Base-by-base conservation (phyloP, 2,329 filamentous ascomycete genomes). In the Diaporthe batatas region DNA sequence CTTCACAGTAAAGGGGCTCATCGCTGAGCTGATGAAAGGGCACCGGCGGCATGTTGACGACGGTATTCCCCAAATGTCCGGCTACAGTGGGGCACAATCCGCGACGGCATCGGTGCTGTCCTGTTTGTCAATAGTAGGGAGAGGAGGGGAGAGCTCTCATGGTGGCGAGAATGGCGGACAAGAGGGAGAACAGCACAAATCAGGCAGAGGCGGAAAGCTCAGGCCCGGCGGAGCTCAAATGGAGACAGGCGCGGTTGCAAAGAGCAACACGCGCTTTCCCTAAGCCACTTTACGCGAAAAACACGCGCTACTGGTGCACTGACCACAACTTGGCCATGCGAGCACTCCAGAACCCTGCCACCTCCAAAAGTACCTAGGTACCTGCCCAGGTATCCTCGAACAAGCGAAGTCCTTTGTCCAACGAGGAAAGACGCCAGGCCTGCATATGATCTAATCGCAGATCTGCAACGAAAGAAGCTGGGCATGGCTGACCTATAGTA, bases 1-100 rank as follows among this genome's bases (percentile, higher is more conserved):
- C 80, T 68, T 87, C 84, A 77, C 84, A 88, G 76, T 90, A 86
- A 36, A 89, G 77, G 10, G 85, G 81, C 74, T 85, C 83, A 42
- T 82, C 76, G 68, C 70, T 74, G 23, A 74, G 65, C 44, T 70
- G 36, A 25, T 67, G 39, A 25, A 55, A 54, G 25, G 54, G 49
- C 23, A 59, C 59, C 23, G 51, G 32, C 39, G 51, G 67, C 73
- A 74, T 74, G 32, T 34, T 21, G 54, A 54, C 65, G 54, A 55
- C 12, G 21, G 32, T 36, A 25, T 44, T 34, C 18, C 71, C 55
- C 42, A 69, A 42, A 32, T 74, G 73, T 62, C 51, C 65, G 39
- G 67, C 55, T 51, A 21, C 68, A 49, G 44, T 51, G 68, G 51
- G 36, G 47, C n/a, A 21, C 14, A 32, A 23, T 54, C 49, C 34